These are phyloP conservation scores for Phytophthora palmivora DNA, from an alignment of 352 stramenopile species.

Conservation along the genomic window DNA sequence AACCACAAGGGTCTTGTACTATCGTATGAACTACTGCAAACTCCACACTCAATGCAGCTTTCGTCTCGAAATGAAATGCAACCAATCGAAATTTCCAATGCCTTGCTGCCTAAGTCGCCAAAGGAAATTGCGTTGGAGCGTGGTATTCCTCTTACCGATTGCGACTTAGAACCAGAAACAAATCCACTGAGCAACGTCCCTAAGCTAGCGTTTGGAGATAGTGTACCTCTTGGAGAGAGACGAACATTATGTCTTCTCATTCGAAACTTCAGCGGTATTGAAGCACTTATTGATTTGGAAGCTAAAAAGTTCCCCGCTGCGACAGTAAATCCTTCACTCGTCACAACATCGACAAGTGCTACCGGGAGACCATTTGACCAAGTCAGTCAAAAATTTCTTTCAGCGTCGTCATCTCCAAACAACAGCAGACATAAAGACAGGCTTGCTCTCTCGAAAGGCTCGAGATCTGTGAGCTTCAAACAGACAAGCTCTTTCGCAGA, in stretches of 20 bases:
- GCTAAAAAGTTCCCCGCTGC: slow-evolving; percentile 60
- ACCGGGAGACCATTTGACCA: background rate
- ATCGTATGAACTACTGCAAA: slow-evolving; percentile 69
- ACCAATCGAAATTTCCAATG: background rate
- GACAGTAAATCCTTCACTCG: background rate
- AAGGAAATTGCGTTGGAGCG: slow-evolving; percentile 50
- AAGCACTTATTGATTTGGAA: slow-evolving; percentile 64
- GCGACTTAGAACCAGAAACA: slow-evolving; percentile 56
- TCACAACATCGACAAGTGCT: background rate
- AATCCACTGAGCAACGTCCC: slow-evolving; percentile 43
- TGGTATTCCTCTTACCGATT: slow-evolving; percentile 47
- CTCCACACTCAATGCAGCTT: background rate
- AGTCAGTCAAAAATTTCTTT: background rate
- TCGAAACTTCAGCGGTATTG: slow-evolving; percentile 84
- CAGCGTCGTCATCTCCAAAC: slow-evolving; percentile 17
- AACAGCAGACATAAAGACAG: slow-evolving; percentile 16
- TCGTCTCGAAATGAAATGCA: background rate
- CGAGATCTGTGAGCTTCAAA: slow-evolving; percentile 6
- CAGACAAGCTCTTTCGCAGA: slow-evolving; percentile 18
- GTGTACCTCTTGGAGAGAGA: slow-evolving; percentile 63
- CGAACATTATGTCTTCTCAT: slow-evolving; percentile 58
- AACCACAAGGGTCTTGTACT: slow-evolving; percentile 82
- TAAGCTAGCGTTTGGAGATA: slow-evolving; percentile 71
- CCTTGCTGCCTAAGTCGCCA: slow-evolving; percentile 39
- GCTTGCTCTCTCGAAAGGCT: slow-evolving; percentile 2